Base-by-base conservation (phyloP, 1,284 basidiomycete species). In the Neolentinus lepideus region DNA sequence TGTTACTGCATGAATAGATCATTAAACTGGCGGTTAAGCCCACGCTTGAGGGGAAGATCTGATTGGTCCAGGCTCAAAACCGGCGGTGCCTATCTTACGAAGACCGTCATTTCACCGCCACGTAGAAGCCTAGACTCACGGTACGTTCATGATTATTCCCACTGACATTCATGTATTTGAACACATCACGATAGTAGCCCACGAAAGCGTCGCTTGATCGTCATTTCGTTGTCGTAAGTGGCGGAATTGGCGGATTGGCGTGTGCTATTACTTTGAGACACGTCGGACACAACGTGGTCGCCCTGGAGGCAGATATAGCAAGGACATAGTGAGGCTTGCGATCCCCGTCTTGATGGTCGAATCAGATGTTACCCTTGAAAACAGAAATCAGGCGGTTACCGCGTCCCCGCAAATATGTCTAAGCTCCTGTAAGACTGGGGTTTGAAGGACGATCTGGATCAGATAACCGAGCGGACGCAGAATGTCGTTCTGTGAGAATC, bases 401-500 rank as follows among this genome's bases (percentile, higher is more conserved):
- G 79, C 25, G 66, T 81, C 10, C 74, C 79, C 22, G 79, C 80
- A 0, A 83, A 83, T 62, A 62, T 76, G 45, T 74, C 74, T 45
- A 81, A 79, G 59, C 75, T 82, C 24, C 68, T 82, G 6, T 58
- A 68, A 4, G 71, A 77, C 45, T 83, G 81, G 81, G 77, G 76
- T 4, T 67, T 81, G 26, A 69, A 63, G 21, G 65, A 53, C 58
- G 35, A 63, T 65, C 54, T 60, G 4, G 65, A 63, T 56, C 65
- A 62, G 67, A 66, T 59, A 53, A 63, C 12, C 6, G 47, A 22
- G 22, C 47, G 14, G 19, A 29, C 27, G 19, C 47, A 50, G n/a
- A 22, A n/a, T 25, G 11, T 50, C 4, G 19, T n/a, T 16, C n/a
- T 43, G 38, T 43, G n/a, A 4, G 38, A 16, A 43, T 43, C 38